Percentiles rank a stretch among this genome's conserved stretches.
These are phyloP conservation scores for Pleurotus ostreatus DNA, from an alignment of 768 basidiomycete species.

Conservation along the genomic window DNA sequence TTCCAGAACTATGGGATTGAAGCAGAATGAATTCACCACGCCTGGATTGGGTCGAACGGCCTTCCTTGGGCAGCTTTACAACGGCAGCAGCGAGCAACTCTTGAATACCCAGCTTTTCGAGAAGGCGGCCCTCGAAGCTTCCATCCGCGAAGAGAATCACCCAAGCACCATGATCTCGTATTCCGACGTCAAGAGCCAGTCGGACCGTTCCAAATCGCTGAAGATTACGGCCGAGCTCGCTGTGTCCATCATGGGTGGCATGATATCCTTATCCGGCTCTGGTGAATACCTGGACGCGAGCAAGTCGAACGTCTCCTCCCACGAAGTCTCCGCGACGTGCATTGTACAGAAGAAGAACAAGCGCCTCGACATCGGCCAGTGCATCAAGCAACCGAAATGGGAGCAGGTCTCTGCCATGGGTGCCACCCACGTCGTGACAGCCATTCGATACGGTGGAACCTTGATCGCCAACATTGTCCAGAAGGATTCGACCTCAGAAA, in stretches of 20 bases:
- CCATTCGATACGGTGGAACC: slow-evolving; percentile 14
- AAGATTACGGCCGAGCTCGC: slow-evolving; percentile 3
- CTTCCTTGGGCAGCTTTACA: slow-evolving; percentile 4
- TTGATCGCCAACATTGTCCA: slow-evolving; percentile 11
- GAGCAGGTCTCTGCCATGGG: not conserved
- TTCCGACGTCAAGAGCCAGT: slow-evolving; percentile 7
- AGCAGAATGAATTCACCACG: slow-evolving; percentile 1
- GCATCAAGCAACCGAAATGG: not conserved
- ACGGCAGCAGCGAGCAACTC: slow-evolving; percentile 5
- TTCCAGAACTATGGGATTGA: not conserved
- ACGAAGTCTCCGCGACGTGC: slow-evolving; percentile 3
- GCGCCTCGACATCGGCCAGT: not conserved
- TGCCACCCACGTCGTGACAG: slow-evolving; percentile 16
- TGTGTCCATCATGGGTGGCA: slow-evolving; percentile 5
- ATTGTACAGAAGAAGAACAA: slow-evolving; percentile 2
- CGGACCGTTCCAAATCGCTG: slow-evolving; percentile 3
- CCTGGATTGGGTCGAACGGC: not conserved
- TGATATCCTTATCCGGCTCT: slow-evolving; percentile 6
- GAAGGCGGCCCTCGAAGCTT: not conserved
- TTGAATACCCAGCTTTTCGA: slow-evolving; percentile 4
- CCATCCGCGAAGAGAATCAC: not conserved
- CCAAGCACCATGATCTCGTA: slow-evolving; percentile 2
- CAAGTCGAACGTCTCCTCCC: slow-evolving; percentile 5
- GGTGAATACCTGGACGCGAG: slow-evolving; percentile 5
- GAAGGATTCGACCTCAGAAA: slow-evolving; percentile 11